Percentiles rank a stretch among this genome's conserved stretches.
phyloP scores from a whole-genome alignment of 2,329 filamentous ascomycete species.

The Sporothrix dimorphospora region DNA sequence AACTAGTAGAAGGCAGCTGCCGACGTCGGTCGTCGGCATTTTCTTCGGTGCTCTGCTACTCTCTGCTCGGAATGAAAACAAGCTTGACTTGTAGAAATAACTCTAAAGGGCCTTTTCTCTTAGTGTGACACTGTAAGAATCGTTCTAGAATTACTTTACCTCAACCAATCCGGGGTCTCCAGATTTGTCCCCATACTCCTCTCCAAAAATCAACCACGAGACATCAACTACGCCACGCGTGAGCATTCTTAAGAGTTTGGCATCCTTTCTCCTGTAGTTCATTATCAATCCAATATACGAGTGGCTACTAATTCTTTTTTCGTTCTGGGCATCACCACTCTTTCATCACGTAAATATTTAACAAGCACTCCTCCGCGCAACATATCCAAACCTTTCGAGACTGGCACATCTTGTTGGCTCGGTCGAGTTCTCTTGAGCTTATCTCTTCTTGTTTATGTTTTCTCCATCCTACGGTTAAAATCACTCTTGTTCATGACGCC shows the following conservation, averaged over 20 bases:
- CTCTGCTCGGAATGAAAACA: neutral
- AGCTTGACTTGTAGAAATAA: neutral
- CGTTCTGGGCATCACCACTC: no score
- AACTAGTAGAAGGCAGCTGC: neutral
- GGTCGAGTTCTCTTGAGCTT: no score
- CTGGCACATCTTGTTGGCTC: no score
- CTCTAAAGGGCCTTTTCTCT: no score
- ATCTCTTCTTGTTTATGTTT: neutral
- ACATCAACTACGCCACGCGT: neutral
- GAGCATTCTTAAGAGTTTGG: neutral
- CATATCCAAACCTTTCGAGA: no score
- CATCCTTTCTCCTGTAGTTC: no score
- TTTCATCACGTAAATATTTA: no score
- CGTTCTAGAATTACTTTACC: neutral
- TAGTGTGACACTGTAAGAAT: neutral
- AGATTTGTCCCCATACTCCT: neutral
- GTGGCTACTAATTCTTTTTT: no score
- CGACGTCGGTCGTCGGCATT: neutral
- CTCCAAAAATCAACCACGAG: neutral
- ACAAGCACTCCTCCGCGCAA: no score
- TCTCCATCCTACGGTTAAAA: neutral
- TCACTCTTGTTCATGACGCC: neutral
- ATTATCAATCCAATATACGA: no score
- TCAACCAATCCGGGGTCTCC: neutral
- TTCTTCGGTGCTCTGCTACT: neutral